phyloP scores from a whole-genome alignment of 176 grass and related monocot genomes.

The Phoenix roebelenii region DNA sequence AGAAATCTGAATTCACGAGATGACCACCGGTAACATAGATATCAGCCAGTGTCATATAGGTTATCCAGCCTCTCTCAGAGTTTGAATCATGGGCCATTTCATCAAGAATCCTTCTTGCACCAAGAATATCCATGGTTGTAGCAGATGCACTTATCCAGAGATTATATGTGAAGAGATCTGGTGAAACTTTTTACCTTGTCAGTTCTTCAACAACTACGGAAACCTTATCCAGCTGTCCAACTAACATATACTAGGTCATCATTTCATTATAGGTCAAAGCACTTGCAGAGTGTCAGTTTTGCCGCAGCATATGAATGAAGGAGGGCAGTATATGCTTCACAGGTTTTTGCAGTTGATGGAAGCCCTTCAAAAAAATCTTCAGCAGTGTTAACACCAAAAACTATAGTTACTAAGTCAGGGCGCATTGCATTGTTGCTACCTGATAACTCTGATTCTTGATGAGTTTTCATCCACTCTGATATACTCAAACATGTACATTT shows the following conservation, averaged over 20 bases:
- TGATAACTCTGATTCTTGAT: constrained; percentile 59
- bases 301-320: constrained; percentile 66
- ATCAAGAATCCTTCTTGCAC: constrained; percentile 37
- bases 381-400: constrained; percentile 57
- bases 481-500: constrained; percentile 32
- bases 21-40: constrained; percentile 36
- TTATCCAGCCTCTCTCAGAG: constrained; percentile 44
- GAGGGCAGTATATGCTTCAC: constrained; percentile 61
- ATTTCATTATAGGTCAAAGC: constrained; percentile 67
- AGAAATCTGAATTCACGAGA: constrained; percentile 33
- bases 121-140: constrained; percentile 43
- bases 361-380: constrained; percentile 85
- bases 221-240: constrained; percentile 58
- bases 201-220: constrained; percentile 31
- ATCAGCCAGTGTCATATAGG: constrained; percentile 41
- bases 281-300: constrained; percentile 39
- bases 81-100: constrained; percentile 58
- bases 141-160: constrained; percentile 51
- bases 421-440: constrained; percentile 46
- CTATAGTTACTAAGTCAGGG: constrained; percentile 61
- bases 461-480: constrained; percentile 73
- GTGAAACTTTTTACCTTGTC: constrained; percentile 34
- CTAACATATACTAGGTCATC: constrained; percentile 74
- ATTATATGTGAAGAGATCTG: constrained; percentile 83
- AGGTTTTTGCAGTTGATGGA: constrained; percentile 43